phyloP scores from a whole-genome alignment of 2,329 filamentous ascomycete species.

The Penicillium sp. region DNA sequence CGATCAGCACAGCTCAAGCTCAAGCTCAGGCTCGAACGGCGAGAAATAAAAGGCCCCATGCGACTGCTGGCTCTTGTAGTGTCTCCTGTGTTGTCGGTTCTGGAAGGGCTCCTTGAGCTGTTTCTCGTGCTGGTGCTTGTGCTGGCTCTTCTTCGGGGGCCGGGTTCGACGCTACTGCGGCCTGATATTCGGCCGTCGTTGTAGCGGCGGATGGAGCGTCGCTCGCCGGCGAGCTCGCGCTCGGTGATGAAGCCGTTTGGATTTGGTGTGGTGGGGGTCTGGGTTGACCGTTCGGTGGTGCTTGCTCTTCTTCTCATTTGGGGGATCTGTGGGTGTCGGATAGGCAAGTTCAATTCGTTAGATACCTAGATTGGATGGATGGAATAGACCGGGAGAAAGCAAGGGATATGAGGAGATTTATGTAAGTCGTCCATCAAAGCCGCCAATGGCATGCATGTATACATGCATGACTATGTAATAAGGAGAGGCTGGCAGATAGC shows the following conservation, averaged over 20 bases:
- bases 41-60: not conserved
- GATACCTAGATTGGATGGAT: not conserved
- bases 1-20: too few relatives aligned
- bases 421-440: not conserved
- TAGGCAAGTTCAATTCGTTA: not conserved
- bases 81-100: not conserved
- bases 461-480: too few relatives aligned
- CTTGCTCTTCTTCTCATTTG: not conserved
- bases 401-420: not conserved
- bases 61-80: not conserved
- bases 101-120: not conserved
- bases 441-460: not conserved
- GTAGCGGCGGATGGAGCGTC: constrained; percentile 5
- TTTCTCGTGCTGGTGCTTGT: not conserved
- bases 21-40: too few relatives aligned
- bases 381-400: not conserved
- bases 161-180: not conserved
- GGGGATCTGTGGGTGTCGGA: not conserved
- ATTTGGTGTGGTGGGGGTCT: not conserved
- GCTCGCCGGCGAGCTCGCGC: constrained; percentile 1
- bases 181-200: constrained; percentile 5
- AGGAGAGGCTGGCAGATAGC: not conserved
- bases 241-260: constrained; percentile 6
- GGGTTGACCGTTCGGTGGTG: not conserved
- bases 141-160: not conserved